Base-by-base conservation (phyloP, 2,329 filamentous ascomycete species). In the Aspergillus viridinutans region DNA sequence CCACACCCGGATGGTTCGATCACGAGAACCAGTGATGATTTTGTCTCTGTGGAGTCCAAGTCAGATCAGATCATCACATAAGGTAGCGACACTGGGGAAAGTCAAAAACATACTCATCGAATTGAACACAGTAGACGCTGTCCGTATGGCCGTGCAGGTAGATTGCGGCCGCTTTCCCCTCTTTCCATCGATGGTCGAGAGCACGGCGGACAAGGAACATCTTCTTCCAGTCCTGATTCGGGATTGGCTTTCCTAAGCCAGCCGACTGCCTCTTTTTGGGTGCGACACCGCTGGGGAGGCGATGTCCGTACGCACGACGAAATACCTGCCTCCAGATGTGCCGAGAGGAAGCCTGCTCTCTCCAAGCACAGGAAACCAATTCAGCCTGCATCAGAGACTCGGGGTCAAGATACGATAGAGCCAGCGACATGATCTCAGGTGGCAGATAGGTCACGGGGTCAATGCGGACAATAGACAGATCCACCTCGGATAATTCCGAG, bases 111-210 rank as follows among this genome's bases (percentile, higher is more conserved):
- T 83, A 92, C 88, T 97, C 93, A 72, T 99, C 94, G 72, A 97
- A 99, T 71, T 99, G 94, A 56, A 96, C 85, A 74, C 94, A 99
- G 77, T 99, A 99, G 56, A 99, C 95, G 63, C 92, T 97, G 73
- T 99, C 94, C 26, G 87, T 87, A 72, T 99, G 94, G 2, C 94
- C 94, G 67, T 94, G 91, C 23, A 99, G 82, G 73, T 97, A 97
- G 55, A 96, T 86, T 0, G 91, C 88, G 49, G 85, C 87, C 8
- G 92, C 90, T 63, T 87, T 86, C 55, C 90, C 89, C 52, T 86
- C 79, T 66, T 85, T 87, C 94, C 94, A 99, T 61, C 90, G 85
- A 62, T 81, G 79, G 64, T 91, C 88, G 59, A 99, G 82, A 60
- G 89, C 83, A 58, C 87, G 83, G 64, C 90, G 88, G 48, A 90